Conservation (phyloP, 1,284 basidiomycete species). For the Mycena citricolor region DNA sequence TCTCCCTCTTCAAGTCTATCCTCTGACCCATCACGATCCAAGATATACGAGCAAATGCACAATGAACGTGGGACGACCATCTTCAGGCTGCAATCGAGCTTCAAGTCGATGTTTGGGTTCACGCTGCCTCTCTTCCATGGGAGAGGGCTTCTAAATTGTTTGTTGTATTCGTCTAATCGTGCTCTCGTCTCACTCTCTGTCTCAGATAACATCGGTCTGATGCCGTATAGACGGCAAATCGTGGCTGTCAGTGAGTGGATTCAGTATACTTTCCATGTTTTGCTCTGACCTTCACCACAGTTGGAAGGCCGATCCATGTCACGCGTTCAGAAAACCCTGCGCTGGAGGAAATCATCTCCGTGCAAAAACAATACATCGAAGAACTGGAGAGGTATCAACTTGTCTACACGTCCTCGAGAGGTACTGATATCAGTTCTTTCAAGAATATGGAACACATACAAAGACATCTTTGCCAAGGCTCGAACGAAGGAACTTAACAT, state of each 20-base stretch:
- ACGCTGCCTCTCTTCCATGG: slow-evolving; percentile 96
- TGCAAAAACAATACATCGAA: slow-evolving; percentile 88
- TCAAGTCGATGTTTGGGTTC: slow-evolving; percentile 92
- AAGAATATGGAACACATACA: slow-evolving; percentile 95
- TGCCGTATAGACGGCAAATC: slow-evolving; percentile 94
- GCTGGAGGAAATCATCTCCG: slow-evolving; percentile 75
- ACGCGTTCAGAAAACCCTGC: slow-evolving; percentile 77
- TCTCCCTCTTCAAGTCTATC: neutral
- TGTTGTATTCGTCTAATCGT: slow-evolving; percentile 29
- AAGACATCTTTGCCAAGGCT: slow-evolving; percentile 80
- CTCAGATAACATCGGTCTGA: slow-evolving; percentile 82
- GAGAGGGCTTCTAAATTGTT: slow-evolving; percentile 88
- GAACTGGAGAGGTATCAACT: slow-evolving; percentile 75
- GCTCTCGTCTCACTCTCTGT: neutral
- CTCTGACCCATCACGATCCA: slow-evolving; percentile 2
- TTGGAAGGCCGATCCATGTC: slow-evolving; percentile 87
- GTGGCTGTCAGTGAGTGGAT: slow-evolving; percentile 84
- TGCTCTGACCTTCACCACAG: slow-evolving; percentile 36
- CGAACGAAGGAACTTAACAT: slow-evolving; percentile 72
- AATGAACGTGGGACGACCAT: slow-evolving; percentile 92
- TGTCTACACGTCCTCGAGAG: neutral
- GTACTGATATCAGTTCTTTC: neutral
- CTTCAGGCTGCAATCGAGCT: slow-evolving; percentile 84
- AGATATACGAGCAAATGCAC: slow-evolving; percentile 96
- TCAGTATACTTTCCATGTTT: neutral